These are phyloP conservation scores for Xylariaceae sp. DNA, from an alignment of 2,329 filamentous ascomycete species.

Conservation along the genomic window DNA sequence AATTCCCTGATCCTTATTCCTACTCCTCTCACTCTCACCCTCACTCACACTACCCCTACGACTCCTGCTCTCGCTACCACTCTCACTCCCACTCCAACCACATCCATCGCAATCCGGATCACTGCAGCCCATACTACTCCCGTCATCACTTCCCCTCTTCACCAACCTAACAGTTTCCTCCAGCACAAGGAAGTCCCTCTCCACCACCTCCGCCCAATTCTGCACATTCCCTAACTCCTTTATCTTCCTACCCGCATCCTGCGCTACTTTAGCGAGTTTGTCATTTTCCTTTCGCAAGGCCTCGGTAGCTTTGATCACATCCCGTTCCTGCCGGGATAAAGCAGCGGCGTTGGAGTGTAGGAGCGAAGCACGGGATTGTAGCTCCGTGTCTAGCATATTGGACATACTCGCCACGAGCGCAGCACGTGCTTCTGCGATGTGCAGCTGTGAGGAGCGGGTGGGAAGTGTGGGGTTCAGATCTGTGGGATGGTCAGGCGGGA, in stretches of 20 bases:
- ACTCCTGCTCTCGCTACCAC: constrained; percentile 25
- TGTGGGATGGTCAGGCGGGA: background rate
- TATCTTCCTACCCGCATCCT: constrained; percentile 58
- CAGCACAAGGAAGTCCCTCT: constrained; percentile 60
- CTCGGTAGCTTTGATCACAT: constrained; percentile 57
- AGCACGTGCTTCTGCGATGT: constrained; percentile 53
- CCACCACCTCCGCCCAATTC: constrained; percentile 83
- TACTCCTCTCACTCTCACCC: constrained; percentile 33
- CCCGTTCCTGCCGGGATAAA: constrained; percentile 64
- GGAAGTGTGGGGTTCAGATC: constrained; percentile 35
- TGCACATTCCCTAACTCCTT: constrained; percentile 77
- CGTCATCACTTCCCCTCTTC: constrained; percentile 28
- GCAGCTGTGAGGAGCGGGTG: constrained; percentile 40
- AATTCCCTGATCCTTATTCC: constrained; percentile 22
- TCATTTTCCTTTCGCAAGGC: constrained; percentile 61
- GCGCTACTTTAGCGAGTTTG: constrained; percentile 60
- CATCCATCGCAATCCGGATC: constrained; percentile 28
- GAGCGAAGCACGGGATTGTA: constrained; percentile 63
- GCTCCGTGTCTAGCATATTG: constrained; percentile 64
- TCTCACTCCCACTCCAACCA: constrained; percentile 25
- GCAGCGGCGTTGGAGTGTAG: constrained; percentile 66
- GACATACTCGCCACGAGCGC: constrained; percentile 62
- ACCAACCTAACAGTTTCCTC: constrained; percentile 62
- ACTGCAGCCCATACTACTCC: constrained; percentile 27
- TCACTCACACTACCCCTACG: constrained; percentile 30